Evolutionary conservation across 2,329 filamentous ascomycete genomes (phyloP), one percentile per base, ranked within the genome.

Genomic region (Penicillium sp.): DNA sequence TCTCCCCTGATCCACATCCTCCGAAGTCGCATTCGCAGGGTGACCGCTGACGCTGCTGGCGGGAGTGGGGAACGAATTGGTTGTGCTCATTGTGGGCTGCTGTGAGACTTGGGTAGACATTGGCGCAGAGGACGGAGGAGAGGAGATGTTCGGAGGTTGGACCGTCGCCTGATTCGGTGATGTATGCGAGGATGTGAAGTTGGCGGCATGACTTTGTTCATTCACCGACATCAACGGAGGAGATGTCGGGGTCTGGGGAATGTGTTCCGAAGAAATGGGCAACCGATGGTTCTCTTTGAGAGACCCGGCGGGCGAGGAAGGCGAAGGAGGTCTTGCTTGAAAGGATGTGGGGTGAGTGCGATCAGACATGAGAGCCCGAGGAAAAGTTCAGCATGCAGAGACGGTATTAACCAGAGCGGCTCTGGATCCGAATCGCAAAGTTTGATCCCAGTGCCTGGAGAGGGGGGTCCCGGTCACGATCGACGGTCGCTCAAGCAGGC

Each of bases 151-250:
- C 58, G 72, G 68, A 64, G 71, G 67, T 71, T 75, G 75, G 67
- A 71, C 71, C 64, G 73, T 74, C 69, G 75, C 71, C 72, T 78
- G 72, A 66, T 74, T 73, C 62, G 77, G 74, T 71, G 77, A 78
- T 68, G 75, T 71, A 69, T 79, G 76, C 68, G 73, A 70, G 66
- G 76, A 72, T 71, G 72, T 69, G 69, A 77, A 74, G 66, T 73
- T 71, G 67, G 76, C 73, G 72, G 74, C 78, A 81, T 81, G 75
- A 67, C 75, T 79, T 69, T 75, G 75, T 69, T 77, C 73, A 67
- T 75, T 76, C 70, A 78, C 75, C 74, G 78, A 80, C 78, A 81
- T 81, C 73, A 78, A 80, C 72, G 75, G 75, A 77, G 76, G 73
- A 60, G 77, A 78, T 68, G 72, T 76, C 62, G 73, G 73, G 38